Percentiles rank a stretch among this genome's conserved stretches.
Evolutionary conservation across 2,329 filamentous ascomycete genomes (phyloP).

Genomic region (Emmonsiellopsis sp.): DNA sequence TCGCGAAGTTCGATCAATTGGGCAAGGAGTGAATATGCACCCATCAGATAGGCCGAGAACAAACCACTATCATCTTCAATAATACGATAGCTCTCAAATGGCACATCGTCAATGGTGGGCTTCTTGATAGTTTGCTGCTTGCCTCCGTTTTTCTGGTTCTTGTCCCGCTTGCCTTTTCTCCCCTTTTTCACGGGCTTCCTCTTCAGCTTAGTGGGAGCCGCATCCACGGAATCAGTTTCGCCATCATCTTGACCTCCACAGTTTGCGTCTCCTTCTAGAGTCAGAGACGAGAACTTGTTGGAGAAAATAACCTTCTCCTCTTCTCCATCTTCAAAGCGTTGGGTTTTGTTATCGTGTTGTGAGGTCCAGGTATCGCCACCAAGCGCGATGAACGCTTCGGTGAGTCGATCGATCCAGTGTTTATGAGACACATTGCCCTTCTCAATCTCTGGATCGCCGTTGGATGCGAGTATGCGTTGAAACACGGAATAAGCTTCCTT

Average conservation of each 20-base stretch:
- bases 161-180: constrained; percentile 21
- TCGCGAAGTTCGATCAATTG: constrained; percentile 34
- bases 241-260: constrained; percentile 11
- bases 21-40: constrained; percentile 29
- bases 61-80: constrained; percentile 31
- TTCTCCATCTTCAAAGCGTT: constrained; percentile 10
- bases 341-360: constrained; percentile 5
- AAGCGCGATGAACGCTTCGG: constrained; percentile 27
- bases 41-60: constrained; percentile 37
- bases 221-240: constrained; percentile 1
- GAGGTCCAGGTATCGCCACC: constrained; percentile 23
- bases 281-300: constrained; percentile 21
- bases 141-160: constrained; percentile 17
- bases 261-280: constrained; percentile 13
- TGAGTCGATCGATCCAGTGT: constrained; percentile 36
- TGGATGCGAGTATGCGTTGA: constrained; percentile 22
- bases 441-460: constrained; percentile 28
- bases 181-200: constrained; percentile 18
- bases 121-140: constrained; percentile 10
- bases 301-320: constrained; percentile 19
- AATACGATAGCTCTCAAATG: constrained; percentile 38
- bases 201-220: constrained; percentile 6
- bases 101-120: constrained; percentile 27
- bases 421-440: constrained; percentile 34
- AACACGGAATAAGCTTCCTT: constrained; percentile 22